A percentile compares a stretch with the other conserved stretches of the same genome.
phyloP scores from a whole-genome alignment of 257 asterid species.

The Capsicum pubescens region DNA sequence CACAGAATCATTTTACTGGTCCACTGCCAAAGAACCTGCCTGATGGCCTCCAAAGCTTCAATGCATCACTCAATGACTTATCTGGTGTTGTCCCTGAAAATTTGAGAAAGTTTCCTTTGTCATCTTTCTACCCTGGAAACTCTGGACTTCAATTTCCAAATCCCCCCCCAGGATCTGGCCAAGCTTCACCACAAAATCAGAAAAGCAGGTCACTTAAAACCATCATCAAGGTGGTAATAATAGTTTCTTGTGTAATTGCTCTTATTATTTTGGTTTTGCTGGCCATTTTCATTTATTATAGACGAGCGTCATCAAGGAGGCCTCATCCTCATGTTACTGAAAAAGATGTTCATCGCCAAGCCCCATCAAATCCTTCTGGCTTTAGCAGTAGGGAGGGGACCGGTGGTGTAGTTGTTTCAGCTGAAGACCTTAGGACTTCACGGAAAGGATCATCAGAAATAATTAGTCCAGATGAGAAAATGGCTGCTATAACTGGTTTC shows the following conservation, averaged over 20 bases:
- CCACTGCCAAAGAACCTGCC: conserved; percentile 69
- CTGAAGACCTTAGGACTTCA: conserved; percentile 70
- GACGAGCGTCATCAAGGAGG: conserved; percentile 54
- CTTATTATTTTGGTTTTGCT: conserved; percentile 59
- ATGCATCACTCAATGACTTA: conserved; percentile 81
- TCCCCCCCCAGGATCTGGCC: conserved; percentile 65
- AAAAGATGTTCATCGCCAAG: conserved; percentile 54
- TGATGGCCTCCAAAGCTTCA: conserved; percentile 67
- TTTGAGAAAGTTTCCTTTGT: conserved; percentile 76
- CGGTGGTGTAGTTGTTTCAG: conserved; percentile 67
- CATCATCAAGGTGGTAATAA: conserved; percentile 57
- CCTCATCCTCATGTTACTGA: conserved; percentile 50
- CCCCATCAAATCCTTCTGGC: conserved; percentile 63
- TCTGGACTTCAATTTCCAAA: conserved; percentile 76
- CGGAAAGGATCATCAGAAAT: conserved; percentile 76
- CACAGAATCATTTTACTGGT: conserved; percentile 76
- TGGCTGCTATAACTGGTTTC: conserved; percentile 70
- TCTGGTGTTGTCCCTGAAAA: conserved; percentile 92
- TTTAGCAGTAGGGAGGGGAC: conserved; percentile 51
- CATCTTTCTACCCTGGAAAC: conserved; percentile 95
- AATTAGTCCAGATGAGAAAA: conserved; percentile 76
- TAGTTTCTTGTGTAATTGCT: conserved; percentile 67
- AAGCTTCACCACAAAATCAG: conserved; percentile 39
- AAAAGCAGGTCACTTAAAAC: conserved; percentile 49
- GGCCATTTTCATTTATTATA: conserved; percentile 52